phyloP scores from a whole-genome alignment of 1,284 basidiomycete species.

The Fomitopsis schrenkii region DNA sequence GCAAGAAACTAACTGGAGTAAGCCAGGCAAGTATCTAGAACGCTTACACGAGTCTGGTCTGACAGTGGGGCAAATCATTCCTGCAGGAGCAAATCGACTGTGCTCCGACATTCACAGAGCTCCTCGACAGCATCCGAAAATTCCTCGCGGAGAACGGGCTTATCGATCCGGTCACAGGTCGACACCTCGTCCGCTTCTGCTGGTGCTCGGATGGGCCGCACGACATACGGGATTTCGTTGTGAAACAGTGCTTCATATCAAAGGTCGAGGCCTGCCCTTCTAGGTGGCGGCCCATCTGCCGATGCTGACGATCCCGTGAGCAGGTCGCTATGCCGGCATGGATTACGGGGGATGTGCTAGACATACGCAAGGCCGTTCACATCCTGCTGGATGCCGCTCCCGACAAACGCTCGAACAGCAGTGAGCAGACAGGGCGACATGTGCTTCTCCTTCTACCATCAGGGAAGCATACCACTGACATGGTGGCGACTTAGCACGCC shows the following conservation, averaged over 20 bases:
- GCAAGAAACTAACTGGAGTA: conserved; percentile 86
- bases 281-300: conserved; percentile 18
- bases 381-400: not conserved
- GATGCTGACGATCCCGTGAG: conserved; percentile 7
- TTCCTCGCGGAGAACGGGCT: conserved; percentile 71
- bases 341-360: conserved; percentile 65
- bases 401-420: conserved; percentile 13
- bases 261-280: conserved; percentile 35
- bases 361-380: conserved; percentile 60
- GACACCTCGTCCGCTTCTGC: conserved; percentile 57
- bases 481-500: conserved; percentile 13
- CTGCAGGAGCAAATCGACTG: conserved; percentile 72
- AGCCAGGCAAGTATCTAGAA: conserved; percentile 60
- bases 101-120: conserved; percentile 73
- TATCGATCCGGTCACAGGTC: conserved; percentile 53
- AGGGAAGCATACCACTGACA: not conserved
- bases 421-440: not conserved
- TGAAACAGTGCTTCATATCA: conserved; percentile 86
- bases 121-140: conserved; percentile 57
- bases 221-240: conserved; percentile 82
- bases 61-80: not conserved
- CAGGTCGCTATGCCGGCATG: conserved; percentile 68
- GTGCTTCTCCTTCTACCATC: not conserved
- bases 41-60: conserved; percentile 1
- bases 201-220: conserved; percentile 82